phyloP scores from a whole-genome alignment of 202 grass and related monocot genomes.

The Cymbopogon flexuosus region DNA sequence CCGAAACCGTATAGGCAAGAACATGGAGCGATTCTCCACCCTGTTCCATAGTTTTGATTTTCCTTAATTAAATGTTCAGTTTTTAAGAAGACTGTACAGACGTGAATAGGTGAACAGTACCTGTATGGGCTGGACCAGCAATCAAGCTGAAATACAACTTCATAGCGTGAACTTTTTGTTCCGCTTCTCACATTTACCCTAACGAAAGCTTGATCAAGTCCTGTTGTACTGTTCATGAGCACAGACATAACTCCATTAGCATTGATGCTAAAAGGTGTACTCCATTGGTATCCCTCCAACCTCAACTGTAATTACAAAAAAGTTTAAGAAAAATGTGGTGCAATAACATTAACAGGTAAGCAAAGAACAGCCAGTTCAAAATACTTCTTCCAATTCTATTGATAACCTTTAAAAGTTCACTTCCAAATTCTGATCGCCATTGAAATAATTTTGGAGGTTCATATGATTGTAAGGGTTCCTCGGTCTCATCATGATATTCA shows the following conservation, averaged over 20 bases:
- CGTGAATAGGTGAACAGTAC: conserved; percentile 37
- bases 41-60: conserved; percentile 46
- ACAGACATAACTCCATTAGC: conserved; percentile 84
- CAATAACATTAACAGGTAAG: conserved; percentile 10
- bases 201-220: conserved; percentile 65
- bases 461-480: conserved; percentile 53
- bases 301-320: conserved; percentile 54
- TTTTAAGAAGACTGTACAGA: conserved; percentile 14
- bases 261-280: conserved; percentile 86
- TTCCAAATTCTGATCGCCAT: conserved; percentile 78
- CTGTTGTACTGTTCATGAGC: conserved; percentile 53
- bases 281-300: conserved; percentile 88
- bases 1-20: conserved; percentile 74
- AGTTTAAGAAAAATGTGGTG: neutral
- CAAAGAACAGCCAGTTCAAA: conserved; percentile 22
- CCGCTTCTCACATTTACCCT: conserved; percentile 79
- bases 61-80: conserved; percentile 13
- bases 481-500: conserved; percentile 58
- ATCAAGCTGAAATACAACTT: conserved; percentile 81
- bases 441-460: conserved; percentile 76
- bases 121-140: conserved; percentile 84
- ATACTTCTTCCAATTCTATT: neutral
- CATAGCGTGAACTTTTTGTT: conserved; percentile 84
- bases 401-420: conserved; percentile 79
- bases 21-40: conserved; percentile 97